Evolutionary conservation across 176 grass and related monocot species (phyloP).

Genomic region (Coix lacrymajobi): DNA sequence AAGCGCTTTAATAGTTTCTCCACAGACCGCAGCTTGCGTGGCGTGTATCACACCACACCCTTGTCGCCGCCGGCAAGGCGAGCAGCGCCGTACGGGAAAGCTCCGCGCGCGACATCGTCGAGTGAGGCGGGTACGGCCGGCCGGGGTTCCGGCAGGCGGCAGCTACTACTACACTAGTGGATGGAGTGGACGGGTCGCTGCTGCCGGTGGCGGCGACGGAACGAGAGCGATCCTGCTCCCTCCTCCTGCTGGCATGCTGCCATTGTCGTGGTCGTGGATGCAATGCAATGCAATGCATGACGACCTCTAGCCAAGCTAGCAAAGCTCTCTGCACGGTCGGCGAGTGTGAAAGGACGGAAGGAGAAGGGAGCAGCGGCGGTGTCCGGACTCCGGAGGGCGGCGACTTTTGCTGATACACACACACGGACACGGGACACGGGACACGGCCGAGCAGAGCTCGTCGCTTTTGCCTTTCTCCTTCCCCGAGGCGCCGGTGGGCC

Average conservation of each 20-base stretch:
- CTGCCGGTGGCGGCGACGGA: not conserved
- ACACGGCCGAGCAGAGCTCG: not conserved
- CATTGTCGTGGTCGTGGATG: not conserved
- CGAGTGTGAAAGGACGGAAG: conserved; percentile 13
- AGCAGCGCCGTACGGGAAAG: conserved; percentile 23
- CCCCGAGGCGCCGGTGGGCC: not conserved
- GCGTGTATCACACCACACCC: not conserved
- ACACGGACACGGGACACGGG: not conserved
- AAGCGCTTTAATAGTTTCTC: conserved; percentile 19
- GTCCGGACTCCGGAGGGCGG: not conserved
- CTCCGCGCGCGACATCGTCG: conserved; percentile 4
- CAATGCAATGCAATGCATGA: not conserved
- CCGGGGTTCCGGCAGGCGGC: not conserved
- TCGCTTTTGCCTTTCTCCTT: conserved; percentile 37
- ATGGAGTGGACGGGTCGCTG: not conserved
- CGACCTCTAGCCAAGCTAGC: not conserved
- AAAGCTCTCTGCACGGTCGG: not conserved
- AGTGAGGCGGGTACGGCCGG: not conserved
- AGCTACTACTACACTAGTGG: not conserved
- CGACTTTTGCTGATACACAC: conserved; percentile 16
- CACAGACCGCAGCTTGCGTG: not conserved
- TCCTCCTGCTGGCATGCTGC: not conserved
- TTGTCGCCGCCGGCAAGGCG: conserved; percentile 24
- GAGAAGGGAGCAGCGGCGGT: not conserved
- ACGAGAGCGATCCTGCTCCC: not conserved